Conservation (phyloP, 1,284 basidiomycete species). For the Coniferiporia sulphurascens region DNA sequence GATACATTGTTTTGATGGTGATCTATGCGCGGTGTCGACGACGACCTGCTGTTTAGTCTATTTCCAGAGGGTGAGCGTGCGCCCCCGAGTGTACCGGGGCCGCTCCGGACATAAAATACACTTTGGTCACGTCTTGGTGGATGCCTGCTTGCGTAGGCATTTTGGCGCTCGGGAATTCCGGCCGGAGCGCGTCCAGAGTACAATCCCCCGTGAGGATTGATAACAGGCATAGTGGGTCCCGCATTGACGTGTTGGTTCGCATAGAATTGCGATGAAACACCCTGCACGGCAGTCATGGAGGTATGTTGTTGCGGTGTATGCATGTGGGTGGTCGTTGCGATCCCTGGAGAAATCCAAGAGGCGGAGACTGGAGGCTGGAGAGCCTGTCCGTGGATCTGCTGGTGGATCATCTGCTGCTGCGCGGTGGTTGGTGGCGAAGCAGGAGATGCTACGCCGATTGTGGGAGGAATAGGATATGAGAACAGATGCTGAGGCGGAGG, state of each 20-base stretch:
- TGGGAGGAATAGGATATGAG: slow-evolving; percentile 10
- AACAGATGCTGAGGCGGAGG: slow-evolving; percentile 5
- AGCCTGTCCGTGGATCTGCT: slow-evolving; percentile 5
- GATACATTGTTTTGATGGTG: not conserved
- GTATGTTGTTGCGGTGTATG: not conserved
- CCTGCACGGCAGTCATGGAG: not conserved
- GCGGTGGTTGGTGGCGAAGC: not conserved
- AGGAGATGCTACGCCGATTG: not conserved
- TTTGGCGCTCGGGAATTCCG: not conserved
- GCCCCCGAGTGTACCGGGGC: not conserved
- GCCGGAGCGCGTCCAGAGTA: not conserved
- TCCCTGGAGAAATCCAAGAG: not conserved
- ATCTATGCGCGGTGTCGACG: not conserved
- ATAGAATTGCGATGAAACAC: not conserved
- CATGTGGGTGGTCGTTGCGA: not conserved
- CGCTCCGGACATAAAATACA: slow-evolving; percentile 1
- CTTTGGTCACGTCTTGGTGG: slow-evolving; percentile 9
- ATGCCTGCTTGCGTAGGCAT: slow-evolving; percentile 3
- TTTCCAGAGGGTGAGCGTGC: not conserved
- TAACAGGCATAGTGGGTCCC: not conserved
- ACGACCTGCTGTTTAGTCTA: not conserved
- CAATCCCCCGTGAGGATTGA: not conserved
- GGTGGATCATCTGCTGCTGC: slow-evolving; percentile 8
- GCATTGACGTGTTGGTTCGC: not conserved
- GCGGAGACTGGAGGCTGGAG: not conserved